These are phyloP conservation scores for Poronia punctata DNA, from an alignment of 495 filamentous ascomycete genomes.

Conservation along the genomic window DNA sequence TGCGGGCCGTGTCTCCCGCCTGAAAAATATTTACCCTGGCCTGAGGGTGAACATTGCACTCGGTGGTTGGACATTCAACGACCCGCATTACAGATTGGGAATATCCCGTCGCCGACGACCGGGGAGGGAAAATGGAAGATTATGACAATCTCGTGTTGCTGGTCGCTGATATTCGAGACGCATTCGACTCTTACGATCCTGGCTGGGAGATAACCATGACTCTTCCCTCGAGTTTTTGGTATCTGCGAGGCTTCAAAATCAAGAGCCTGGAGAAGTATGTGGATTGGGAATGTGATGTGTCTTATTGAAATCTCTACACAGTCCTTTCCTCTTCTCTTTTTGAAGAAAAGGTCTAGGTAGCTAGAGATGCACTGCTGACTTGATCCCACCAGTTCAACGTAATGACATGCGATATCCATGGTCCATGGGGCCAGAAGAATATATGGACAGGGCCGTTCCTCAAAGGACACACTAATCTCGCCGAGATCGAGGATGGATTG, in stretches of 20 bases:
- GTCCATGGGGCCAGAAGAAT: constrained; percentile 11
- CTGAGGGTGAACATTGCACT: constrained; percentile 31
- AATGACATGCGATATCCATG: constrained; percentile 43
- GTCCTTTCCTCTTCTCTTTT: neutral
- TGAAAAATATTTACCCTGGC: constrained; percentile 22
- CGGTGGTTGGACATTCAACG: constrained; percentile 39
- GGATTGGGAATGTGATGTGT: constrained; percentile 27
- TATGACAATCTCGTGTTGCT: constrained; percentile 5
- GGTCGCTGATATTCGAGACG: neutral
- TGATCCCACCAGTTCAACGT: constrained; percentile 33
- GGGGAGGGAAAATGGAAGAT: constrained; percentile 9
- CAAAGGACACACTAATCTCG: constrained; percentile 40
- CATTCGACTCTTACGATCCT: constrained; percentile 9
- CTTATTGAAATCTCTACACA: neutral
- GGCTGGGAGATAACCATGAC: constrained; percentile 1
- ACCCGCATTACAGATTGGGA: constrained; percentile 25
- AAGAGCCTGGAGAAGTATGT: constrained; percentile 23
- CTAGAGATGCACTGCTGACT: neutral
- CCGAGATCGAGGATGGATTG: constrained; percentile 37
- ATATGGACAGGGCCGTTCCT: constrained; percentile 20
- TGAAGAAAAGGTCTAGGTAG: no score
- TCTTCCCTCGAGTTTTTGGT: constrained; percentile 34
- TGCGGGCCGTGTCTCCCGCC: constrained; percentile 16
- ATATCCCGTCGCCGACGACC: constrained; percentile 15
- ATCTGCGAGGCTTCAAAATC: constrained; percentile 44